Evolutionary conservation across 352 stramenopile genomes (phyloP), one percentile per base, ranked within the genome.

Genomic region (Phytopythium chamaehyphon): DNA sequence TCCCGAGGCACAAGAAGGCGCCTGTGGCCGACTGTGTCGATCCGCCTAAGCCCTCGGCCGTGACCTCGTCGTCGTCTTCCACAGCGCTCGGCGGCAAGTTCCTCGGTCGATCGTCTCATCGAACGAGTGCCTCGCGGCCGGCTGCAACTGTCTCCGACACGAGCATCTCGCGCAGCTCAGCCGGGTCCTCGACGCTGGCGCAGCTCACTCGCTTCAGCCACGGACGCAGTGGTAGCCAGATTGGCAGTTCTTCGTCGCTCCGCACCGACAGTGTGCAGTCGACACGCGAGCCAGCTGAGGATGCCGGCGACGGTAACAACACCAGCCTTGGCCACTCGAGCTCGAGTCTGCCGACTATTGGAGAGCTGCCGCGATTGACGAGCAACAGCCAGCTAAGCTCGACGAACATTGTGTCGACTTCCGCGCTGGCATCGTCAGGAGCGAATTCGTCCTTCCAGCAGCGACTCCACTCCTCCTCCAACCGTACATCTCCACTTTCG

Each of bases 151-250:
- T 53, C 0, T 72, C 64, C 3, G 67, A 71, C 6, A 51, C 55
- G 15, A 59, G 42, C 42, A 43, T 19, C 21, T 73, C 59, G 0
- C 63, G 66, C 2, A 66, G 48, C 23, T 58, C 28, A 9, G 28
- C 56, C 0, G 51, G 64, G 21, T 65, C 65, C 10, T 76, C 66
- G 4, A 62, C 59, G 7, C 61, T 83, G 28, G 57, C 71, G 28
- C 71, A 72, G n/a, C 57, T 85, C 21, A 66, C 68, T n/a, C 66
- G 71, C 4, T 80, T 85, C 46, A 62, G 64, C 37, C 48, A 47
- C 19, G 18, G 52, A 26, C 56, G 61, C 39, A 51, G 38, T 18
- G 57, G 51, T 31, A 75, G 64, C 47, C 69, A 80, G 12, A 43
- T 59, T 59, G 36, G 51, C 62, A 57, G 18, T 54, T 24, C 26